A percentile compares a stretch with the other conserved stretches of the same genome.
phyloP scores from a whole-genome alignment of 768 basidiomycete genomes.

The Rhizopogon vinicolor region DNA sequence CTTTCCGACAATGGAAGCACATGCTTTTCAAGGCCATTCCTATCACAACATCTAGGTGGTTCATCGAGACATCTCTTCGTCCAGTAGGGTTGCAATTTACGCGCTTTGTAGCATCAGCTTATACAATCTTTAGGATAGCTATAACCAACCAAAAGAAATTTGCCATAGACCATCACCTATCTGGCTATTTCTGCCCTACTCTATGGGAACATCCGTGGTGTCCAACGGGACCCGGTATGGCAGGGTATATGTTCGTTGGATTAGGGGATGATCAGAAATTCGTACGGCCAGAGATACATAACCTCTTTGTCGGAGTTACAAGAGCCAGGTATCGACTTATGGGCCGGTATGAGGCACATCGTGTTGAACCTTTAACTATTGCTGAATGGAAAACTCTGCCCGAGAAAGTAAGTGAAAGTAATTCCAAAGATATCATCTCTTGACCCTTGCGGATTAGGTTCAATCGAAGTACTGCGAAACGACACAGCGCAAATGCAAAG shows the following conservation, averaged over 20 bases:
- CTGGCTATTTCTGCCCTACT: constrained; percentile 45
- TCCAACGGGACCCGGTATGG: constrained; percentile 40
- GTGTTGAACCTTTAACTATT: constrained; percentile 34
- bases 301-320: constrained; percentile 40
- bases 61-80: neutral
- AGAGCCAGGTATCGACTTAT: constrained; percentile 38
- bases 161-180: constrained; percentile 15
- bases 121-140: constrained; percentile 16
- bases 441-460: neutral
- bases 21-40: neutral
- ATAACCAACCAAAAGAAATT: constrained; percentile 15
- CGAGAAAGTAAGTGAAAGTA: constrained; percentile 35
- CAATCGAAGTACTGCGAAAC: constrained; percentile 30
- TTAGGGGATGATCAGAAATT: constrained; percentile 44
- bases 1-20: neutral
- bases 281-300: constrained; percentile 30
- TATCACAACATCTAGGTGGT: neutral
- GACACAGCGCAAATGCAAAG: constrained; percentile 35
- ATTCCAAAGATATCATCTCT: constrained; percentile 13
- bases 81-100: neutral
- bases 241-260: constrained; percentile 55
- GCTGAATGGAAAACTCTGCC: constrained; percentile 45
- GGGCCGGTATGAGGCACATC: constrained; percentile 19
- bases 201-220: constrained; percentile 53
- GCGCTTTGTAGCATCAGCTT: neutral